These are phyloP conservation scores for Erodium chrysanthum DNA, from an alignment of 441 rosid genomes.

Conservation along the genomic window DNA sequence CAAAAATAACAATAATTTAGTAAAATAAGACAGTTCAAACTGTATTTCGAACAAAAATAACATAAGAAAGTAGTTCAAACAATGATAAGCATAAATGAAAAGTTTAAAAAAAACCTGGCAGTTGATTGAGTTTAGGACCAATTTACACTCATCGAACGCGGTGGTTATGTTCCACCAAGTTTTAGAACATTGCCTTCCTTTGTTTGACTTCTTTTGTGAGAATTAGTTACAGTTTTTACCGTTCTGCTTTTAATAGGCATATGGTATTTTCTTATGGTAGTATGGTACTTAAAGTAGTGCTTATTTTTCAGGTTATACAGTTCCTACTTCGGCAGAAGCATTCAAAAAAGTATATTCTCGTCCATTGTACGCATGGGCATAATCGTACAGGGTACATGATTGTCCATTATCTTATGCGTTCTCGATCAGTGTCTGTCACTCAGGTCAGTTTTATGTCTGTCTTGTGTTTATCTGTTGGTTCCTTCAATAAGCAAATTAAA, in stretches of 20 bases:
- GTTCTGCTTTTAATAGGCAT: not conserved
- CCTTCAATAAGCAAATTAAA: conserved; percentile 12
- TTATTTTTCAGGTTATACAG: conserved; percentile 52
- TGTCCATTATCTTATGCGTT: conserved; percentile 85
- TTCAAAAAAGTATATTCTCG: conserved; percentile 71
- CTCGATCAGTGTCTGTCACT: conserved; percentile 64
- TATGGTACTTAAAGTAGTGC: not conserved
- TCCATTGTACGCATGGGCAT: conserved; percentile 98
- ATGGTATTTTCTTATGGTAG: not conserved
- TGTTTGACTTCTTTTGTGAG: not conserved
- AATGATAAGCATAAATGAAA: too few species aligned
- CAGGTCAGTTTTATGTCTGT: conserved; percentile 42
- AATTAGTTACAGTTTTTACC: not conserved
- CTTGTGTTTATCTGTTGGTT: conserved; percentile 7
- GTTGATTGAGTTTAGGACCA: too few species aligned
- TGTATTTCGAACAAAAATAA: too few species aligned
- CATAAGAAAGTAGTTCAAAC: too few species aligned
- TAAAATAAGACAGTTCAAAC: too few species aligned
- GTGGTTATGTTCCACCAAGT: too few species aligned
- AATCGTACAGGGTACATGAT: conserved; percentile 98
- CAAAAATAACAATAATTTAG: too few species aligned
- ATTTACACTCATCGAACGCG: too few species aligned
- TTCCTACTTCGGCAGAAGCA: conserved; percentile 61
- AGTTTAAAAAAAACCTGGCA: too few species aligned
- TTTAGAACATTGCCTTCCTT: not conserved